A percentile compares a stretch with the other conserved stretches of the same genome.
Evolutionary conservation across 1,284 basidiomycete genomes (phyloP).

Genomic region (Cryptococcus sp.): DNA sequence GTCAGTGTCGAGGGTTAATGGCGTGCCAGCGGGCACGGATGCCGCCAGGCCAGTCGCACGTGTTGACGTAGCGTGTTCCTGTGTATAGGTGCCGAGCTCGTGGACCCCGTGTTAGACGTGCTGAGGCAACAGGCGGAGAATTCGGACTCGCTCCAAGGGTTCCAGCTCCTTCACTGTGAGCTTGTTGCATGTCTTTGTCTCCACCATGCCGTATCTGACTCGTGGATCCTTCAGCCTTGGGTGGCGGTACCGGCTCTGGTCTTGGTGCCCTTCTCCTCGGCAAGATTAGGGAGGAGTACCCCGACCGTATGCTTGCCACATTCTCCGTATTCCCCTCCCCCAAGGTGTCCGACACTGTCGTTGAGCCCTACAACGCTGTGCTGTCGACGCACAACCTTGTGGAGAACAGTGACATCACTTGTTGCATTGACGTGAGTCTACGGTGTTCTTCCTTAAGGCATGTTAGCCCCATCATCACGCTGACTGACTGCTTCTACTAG

Average conservation of each 20-base stretch:
- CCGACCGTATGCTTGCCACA: conserved; percentile 89
- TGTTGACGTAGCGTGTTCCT: background rate
- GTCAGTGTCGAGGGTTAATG: conserved; percentile 46
- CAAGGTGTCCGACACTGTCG: conserved; percentile 92
- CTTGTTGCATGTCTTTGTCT: background rate
- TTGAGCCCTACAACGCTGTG: conserved; percentile 86
- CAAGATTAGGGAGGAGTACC: conserved; percentile 87
- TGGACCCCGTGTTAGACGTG: conserved; percentile 77
- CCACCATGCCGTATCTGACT: background rate
- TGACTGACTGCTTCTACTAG: conserved; percentile 50
- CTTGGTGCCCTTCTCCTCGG: conserved; percentile 76
- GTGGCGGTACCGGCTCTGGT: conserved; percentile 88
- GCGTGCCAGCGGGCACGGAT: background rate
- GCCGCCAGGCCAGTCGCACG: background rate
- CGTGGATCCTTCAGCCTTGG: conserved; percentile 56
- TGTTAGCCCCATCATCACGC: background rate
- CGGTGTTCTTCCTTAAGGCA: too few species aligned
- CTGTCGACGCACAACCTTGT: conserved; percentile 88
- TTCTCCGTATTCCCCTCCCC: conserved; percentile 90
- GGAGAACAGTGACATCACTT: conserved; percentile 83
- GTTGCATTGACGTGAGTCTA: conserved; percentile 60
- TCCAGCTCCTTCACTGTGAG: conserved; percentile 78
- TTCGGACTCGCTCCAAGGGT: conserved; percentile 87
- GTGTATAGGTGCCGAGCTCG: conserved; percentile 74
- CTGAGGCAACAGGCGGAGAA: conserved; percentile 70